Percentiles rank a stretch among this genome's conserved stretches.
Evolutionary conservation across 345 rosid genomes (phyloP).

Genomic region (Acer campestre): DNA sequence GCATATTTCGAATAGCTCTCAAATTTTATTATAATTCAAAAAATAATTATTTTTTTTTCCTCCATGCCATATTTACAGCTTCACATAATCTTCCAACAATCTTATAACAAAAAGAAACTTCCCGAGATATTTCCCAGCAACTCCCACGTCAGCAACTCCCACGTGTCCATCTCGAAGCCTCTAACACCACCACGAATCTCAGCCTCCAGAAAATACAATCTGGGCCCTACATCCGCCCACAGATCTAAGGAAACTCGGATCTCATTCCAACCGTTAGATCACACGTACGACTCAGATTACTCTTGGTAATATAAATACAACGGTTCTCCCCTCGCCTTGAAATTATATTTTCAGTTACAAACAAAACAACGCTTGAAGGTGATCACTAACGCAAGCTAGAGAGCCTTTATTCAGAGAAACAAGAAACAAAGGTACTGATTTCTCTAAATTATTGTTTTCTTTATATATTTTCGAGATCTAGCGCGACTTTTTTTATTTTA

Average conservation of each 20-base stretch:
- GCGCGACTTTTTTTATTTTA: neutral
- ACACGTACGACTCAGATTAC: slow-evolving; percentile 19
- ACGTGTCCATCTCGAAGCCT: slow-evolving; percentile 49
- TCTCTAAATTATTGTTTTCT: neutral
- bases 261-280: slow-evolving; percentile 42
- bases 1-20: no score
- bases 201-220: neutral
- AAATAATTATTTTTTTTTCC: no score
- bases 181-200: slow-evolving; percentile 15
- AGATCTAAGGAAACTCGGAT: neutral
- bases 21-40: no score
- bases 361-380: neutral
- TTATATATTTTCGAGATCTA: neutral
- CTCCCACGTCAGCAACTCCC: slow-evolving; percentile 27
- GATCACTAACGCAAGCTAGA: neutral
- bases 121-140: neutral
- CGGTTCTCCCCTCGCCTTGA: neutral
- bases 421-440: neutral
- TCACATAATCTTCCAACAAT: neutral
- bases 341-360: no score
- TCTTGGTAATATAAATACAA: neutral
- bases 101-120: neutral
- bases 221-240: slow-evolving; percentile 1
- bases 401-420: neutral
- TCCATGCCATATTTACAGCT: no score